phyloP scores from a whole-genome alignment of 805 yeast genomes.

The Sugiyamaella qingdaonensis region DNA sequence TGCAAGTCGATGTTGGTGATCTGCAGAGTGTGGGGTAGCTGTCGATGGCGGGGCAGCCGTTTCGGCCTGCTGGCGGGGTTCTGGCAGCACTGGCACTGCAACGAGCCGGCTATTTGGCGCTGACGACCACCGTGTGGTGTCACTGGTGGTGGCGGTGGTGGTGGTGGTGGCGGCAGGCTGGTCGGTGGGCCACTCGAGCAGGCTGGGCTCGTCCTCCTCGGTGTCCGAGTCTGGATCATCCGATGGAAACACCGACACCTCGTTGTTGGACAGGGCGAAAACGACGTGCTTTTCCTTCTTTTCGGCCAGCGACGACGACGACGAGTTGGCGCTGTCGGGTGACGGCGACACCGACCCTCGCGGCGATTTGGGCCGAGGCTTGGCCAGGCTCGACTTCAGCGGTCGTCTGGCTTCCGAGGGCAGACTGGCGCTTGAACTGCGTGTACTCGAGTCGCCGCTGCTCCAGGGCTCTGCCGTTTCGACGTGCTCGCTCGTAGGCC shows the following conservation, averaged over 20 bases:
- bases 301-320: conserved; percentile 9
- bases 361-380: conserved; percentile 1
- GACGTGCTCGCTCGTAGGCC: neutral
- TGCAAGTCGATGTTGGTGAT: no score
- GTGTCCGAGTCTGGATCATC: conserved; percentile 13
- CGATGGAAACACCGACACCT: conserved; percentile 8
- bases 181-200: neutral
- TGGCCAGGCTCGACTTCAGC: conserved; percentile 17
- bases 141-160: neutral
- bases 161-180: neutral
- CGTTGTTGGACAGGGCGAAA: conserved; percentile 19
- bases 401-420: conserved; percentile 4
- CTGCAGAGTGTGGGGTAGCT: no score
- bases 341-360: neutral
- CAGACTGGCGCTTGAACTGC: neutral
- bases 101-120: neutral
- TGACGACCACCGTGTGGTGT: neutral
- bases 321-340: conserved; percentile 2
- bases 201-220: conserved; percentile 12
- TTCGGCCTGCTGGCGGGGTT: no score
- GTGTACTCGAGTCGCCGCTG: conserved; percentile 1
- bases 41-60: no score
- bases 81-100: conserved; percentile 1
- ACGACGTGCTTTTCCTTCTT: conserved; percentile 18
- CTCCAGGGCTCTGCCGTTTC: neutral